Evolutionary conservation across 176 grass and related monocot genomes (phyloP), one percentile per base, ranked within the genome.

Genomic region (Carex scoparia): DNA sequence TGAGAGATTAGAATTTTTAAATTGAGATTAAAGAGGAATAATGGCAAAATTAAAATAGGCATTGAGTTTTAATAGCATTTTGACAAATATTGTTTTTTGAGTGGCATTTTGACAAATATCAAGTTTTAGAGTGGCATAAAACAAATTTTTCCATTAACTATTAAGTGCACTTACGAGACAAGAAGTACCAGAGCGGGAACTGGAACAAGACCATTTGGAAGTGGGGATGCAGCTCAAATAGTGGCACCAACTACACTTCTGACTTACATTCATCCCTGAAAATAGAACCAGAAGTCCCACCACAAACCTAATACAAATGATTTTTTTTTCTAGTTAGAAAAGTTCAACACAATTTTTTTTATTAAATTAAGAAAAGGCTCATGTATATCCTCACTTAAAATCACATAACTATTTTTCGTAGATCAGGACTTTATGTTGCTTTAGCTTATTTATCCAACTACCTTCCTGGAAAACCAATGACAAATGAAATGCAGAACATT

Each of bases 151-250:
- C 23, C 23, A 23, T 23, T 23, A 23, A 23, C 23, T 23, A 23
- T 23, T 40, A 31, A 15, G 60, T 16, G n/a, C 0, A 76, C 77
- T 84, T 90, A 98, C 92, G 55, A 90, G 48, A 67, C 92, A 94
- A 68, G 86, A 84, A 65, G 90, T 91, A 60, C 32, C 73, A 79
- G 81, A 85, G 76, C 69, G 18, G 32, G 81, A 83, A 5, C 69
- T 83, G 2, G 89, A 88, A 88, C 95, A 98, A 55, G 77, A 93
- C 95, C 95, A 98, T 72, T 85, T 91, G 81, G 89, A 93, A 82
- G 92, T 98, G 64, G 95, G 95, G 63, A 94, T 84, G 62, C 95
- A 98, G 85, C 88, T 98, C 57, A 98, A 54, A 80, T 98, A 98
- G 84, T 94, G 92, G 83, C 95, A 98, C 95, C 92, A 98, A 4